Conservation (phyloP, 192 early-diverging fungal genomes). For the Mortierella hygrophila region DNA sequence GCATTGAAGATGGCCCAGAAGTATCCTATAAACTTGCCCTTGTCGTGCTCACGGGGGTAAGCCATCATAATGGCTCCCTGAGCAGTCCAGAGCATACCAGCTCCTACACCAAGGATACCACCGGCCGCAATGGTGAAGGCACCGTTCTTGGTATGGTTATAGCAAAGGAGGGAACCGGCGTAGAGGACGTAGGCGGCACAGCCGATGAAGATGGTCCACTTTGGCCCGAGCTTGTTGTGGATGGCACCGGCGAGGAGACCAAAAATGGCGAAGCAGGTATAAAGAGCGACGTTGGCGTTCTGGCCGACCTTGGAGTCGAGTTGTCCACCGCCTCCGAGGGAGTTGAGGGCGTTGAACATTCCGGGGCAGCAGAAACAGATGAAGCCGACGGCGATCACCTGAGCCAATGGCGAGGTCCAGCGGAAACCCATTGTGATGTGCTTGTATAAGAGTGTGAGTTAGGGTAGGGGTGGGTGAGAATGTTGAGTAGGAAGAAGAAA, state of each 20-base stretch:
- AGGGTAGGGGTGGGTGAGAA: neutral
- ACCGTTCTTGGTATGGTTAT: constrained; percentile 64
- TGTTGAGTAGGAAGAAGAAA: neutral
- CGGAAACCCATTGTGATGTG: constrained; percentile 13
- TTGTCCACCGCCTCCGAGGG: constrained; percentile 74
- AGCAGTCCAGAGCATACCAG: constrained; percentile 77
- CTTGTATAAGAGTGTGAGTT: neutral
- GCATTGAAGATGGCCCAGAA: constrained; percentile 89
- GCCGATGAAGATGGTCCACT: constrained; percentile 71
- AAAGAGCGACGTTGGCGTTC: constrained; percentile 81
- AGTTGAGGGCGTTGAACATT: constrained; percentile 77
- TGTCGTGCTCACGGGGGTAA: constrained; percentile 80
- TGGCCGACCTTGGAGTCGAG: constrained; percentile 65
- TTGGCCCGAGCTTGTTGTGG: constrained; percentile 79
- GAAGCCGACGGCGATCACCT: constrained; percentile 76
- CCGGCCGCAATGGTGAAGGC: constrained; percentile 78
- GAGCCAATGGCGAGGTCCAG: constrained; percentile 70
- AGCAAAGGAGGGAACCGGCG: constrained; percentile 76
- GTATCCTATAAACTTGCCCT: constrained; percentile 80
- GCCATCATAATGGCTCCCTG: constrained; percentile 87
- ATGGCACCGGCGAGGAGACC: constrained; percentile 77
- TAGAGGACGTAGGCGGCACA: constrained; percentile 80
- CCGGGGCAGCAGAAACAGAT: constrained; percentile 82
- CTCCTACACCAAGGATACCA: constrained; percentile 83
- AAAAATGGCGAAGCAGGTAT: constrained; percentile 79